phyloP scores from a whole-genome alignment of 176 grass and related monocot genomes.

The Hordeum marinum region DNA sequence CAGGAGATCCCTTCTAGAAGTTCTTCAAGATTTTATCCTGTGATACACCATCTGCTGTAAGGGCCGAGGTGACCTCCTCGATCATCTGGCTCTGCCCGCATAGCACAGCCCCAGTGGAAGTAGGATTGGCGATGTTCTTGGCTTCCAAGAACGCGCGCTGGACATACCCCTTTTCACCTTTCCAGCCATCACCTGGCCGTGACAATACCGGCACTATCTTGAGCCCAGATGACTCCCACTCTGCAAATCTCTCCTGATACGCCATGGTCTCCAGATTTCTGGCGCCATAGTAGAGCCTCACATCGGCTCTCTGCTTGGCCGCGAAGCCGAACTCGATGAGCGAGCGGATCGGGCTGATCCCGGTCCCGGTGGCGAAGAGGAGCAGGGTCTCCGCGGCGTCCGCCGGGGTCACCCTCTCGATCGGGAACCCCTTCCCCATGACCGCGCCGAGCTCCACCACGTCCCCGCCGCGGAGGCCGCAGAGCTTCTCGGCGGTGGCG shows the following conservation, averaged over 20 bases:
- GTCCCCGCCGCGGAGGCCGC: conserved; percentile 53
- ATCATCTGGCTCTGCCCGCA: conserved; percentile 77
- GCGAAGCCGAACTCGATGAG: conserved; percentile 78
- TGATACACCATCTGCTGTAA: conserved; percentile 63
- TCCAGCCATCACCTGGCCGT: conserved; percentile 68
- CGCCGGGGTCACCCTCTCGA: conserved; percentile 45
- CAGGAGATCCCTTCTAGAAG: conserved; percentile 27
- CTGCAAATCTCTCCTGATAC: conserved; percentile 64
- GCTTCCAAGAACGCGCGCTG: conserved; percentile 68
- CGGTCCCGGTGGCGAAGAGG: conserved; percentile 83
- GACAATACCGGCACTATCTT: conserved; percentile 69
- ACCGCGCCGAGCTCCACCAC: conserved; percentile 73
- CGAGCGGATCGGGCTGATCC: conserved; percentile 80
- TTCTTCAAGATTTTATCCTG: conserved; percentile 75
- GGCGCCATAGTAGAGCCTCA: conserved; percentile 91
- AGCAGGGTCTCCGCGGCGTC: conserved; percentile 46
- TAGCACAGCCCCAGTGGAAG: conserved; percentile 59
- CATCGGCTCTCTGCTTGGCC: conserved; percentile 63
- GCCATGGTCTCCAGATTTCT: conserved; percentile 81
- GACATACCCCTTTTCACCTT: conserved; percentile 63
- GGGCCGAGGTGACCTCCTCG: conserved; percentile 52
- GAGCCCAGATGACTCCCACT: conserved; percentile 72
- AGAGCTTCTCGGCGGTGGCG: conserved; percentile 56
- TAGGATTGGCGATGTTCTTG: conserved; percentile 56
- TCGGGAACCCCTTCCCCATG: conserved; percentile 71